Conservation (phyloP, 768 basidiomycete genomes). For the Psilocybe sp. region DNA sequence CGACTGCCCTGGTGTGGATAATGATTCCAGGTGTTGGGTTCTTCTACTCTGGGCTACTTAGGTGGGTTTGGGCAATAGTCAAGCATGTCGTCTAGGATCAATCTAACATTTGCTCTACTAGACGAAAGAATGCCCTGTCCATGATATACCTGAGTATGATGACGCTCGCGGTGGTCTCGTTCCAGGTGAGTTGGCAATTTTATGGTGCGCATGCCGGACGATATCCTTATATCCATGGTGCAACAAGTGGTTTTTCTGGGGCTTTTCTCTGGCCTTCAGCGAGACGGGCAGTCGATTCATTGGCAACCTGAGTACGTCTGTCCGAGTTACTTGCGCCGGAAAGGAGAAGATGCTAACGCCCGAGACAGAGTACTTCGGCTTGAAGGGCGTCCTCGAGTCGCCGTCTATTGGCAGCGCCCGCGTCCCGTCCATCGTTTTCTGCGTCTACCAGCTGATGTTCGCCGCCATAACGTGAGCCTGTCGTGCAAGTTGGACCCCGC, state of each 20-base stretch:
- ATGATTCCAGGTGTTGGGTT: slow-evolving; percentile 87
- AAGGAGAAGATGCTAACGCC: background rate
- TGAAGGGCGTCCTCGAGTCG: slow-evolving; percentile 72
- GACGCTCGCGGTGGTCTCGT: slow-evolving; percentile 75
- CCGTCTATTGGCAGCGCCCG: slow-evolving; percentile 72
- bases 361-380: slow-evolving; percentile 72
- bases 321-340: background rate
- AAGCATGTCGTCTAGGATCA: background rate
- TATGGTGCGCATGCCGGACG: background rate
- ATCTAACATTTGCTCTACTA: slow-evolving; percentile 8
- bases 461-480: slow-evolving; percentile 74
- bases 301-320: slow-evolving; percentile 70
- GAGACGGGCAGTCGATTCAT: slow-evolving; percentile 72
- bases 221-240: background rate
- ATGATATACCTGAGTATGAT: slow-evolving; percentile 86
- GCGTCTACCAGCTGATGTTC: slow-evolving; percentile 90
- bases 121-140: slow-evolving; percentile 91
- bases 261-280: slow-evolving; percentile 89
- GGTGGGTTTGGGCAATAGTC: slow-evolving; percentile 7
- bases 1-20: slow-evolving; percentile 80
- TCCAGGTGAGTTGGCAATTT: slow-evolving; percentile 56
- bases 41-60: slow-evolving; percentile 87
- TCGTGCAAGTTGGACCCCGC: background rate
- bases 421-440: slow-evolving; percentile 76
- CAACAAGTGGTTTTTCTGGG: slow-evolving; percentile 96